Conservation (phyloP, 768 basidiomycete species). For the Agrocybe praecox region DNA sequence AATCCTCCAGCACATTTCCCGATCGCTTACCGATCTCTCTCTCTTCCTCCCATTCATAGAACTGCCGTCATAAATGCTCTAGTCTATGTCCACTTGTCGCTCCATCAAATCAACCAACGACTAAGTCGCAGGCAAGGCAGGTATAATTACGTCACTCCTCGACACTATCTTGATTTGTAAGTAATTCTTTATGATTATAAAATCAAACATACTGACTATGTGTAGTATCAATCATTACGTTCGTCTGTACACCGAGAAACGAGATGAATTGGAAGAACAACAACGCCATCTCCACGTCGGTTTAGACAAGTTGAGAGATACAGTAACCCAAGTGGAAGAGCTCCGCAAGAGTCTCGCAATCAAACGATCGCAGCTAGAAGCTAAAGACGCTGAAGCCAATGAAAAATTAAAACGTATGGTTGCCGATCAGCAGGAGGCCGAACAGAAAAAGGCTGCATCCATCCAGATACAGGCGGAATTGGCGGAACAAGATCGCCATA, state of each 20-base stretch:
- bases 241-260: constrained; percentile 91
- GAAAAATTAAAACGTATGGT: constrained; percentile 98
- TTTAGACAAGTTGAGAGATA: constrained; percentile 93
- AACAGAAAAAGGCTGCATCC: constrained; percentile 96
- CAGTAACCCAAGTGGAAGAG: constrained; percentile 96
- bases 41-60: constrained; percentile 88
- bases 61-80: constrained; percentile 92
- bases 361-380: constrained; percentile 90
- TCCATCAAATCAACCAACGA: constrained; percentile 87
- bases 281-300: constrained; percentile 98
- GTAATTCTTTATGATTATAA: constrained; percentile 31
- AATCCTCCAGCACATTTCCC: constrained; percentile 84
- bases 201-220: constrained; percentile 13
- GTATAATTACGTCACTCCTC: constrained; percentile 94
- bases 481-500: constrained; percentile 87
- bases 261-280: constrained; percentile 97
- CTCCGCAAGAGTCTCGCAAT: constrained; percentile 92
- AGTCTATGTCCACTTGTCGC: constrained; percentile 87
- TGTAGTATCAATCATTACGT: constrained; percentile 96
- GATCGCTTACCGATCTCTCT: constrained; percentile 80
- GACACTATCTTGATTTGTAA: constrained; percentile 98
- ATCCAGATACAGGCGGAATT: constrained; percentile 95
- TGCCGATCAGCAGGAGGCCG: constrained; percentile 96
- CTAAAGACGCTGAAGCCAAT: constrained; percentile 94
- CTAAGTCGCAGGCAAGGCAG: constrained; percentile 93